Conservation (phyloP, 2,329 filamentous ascomycete genomes). For the Aspergillus nomiae region DNA sequence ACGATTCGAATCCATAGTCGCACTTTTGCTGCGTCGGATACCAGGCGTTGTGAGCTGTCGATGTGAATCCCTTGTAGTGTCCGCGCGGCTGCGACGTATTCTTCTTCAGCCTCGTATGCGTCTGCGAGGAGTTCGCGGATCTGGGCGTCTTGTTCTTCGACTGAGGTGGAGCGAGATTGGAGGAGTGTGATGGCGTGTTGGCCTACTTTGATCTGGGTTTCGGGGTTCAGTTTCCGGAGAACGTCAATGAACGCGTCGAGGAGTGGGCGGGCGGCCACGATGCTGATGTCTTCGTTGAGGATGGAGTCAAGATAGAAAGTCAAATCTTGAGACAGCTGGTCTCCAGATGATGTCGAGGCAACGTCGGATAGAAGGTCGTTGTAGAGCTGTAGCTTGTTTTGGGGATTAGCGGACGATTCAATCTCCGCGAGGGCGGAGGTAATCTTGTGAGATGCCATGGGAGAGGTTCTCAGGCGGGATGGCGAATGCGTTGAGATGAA, state of each 20-base stretch:
- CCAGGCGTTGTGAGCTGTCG: slow-evolving; percentile 82
- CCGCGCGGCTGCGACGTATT: slow-evolving; percentile 76
- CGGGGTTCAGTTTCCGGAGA: slow-evolving; percentile 55
- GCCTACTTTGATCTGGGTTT: slow-evolving; percentile 74
- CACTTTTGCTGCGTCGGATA: slow-evolving; percentile 80
- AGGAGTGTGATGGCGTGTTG: slow-evolving; percentile 71
- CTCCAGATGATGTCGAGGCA: slow-evolving; percentile 46
- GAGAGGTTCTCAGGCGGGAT: background rate
- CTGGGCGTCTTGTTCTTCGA: slow-evolving; percentile 79
- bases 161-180: slow-evolving; percentile 67
- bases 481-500: background rate
- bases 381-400: slow-evolving; percentile 59
- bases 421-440: slow-evolving; percentile 52
- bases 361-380: slow-evolving; percentile 60
- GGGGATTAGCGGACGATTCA: slow-evolving; percentile 49
- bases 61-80: slow-evolving; percentile 81
- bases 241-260: slow-evolving; percentile 69
- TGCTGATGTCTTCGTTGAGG: slow-evolving; percentile 69
- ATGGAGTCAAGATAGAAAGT: slow-evolving; percentile 70
- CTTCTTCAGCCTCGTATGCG: slow-evolving; percentile 79
- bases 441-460: slow-evolving; percentile 55
- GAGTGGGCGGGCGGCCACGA: slow-evolving; percentile 73
- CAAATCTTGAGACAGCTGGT: slow-evolving; percentile 61
- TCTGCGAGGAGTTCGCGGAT: slow-evolving; percentile 80
- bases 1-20: slow-evolving; percentile 91